Conservation (phyloP, 805 yeast species). For the Nakazawaea ambrosiae region DNA sequence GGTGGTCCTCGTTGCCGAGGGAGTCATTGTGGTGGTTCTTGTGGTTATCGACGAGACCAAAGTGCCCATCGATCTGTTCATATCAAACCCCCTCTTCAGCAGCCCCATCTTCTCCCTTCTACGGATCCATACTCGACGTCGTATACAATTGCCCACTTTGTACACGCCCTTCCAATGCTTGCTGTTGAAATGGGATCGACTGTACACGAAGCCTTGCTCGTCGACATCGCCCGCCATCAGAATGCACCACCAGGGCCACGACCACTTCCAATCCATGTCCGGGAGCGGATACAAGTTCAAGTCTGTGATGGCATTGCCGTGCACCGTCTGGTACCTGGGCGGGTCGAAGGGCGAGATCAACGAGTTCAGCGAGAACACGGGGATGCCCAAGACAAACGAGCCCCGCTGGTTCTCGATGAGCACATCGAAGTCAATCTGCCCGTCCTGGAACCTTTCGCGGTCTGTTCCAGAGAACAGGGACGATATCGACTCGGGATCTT, state of each 20-base stretch:
- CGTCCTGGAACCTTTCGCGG: background rate
- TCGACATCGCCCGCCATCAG: constrained; percentile 50
- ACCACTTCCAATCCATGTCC: constrained; percentile 45
- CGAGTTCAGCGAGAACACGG: constrained; percentile 38
- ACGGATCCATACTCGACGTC: constrained; percentile 46
- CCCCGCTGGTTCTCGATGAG: constrained; percentile 52
- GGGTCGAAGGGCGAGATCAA: constrained; percentile 45
- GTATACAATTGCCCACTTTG: constrained; percentile 39
- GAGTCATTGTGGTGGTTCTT: no score
- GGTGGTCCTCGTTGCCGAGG: no score
- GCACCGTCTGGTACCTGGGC: constrained; percentile 36
- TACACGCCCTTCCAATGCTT: constrained; percentile 45
- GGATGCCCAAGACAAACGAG: constrained; percentile 42
- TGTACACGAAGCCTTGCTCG: constrained; percentile 52
- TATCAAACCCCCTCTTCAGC: no score
- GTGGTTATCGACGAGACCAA: no score
- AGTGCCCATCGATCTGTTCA: no score
- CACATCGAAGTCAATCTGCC: constrained; percentile 26
- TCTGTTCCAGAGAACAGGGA: no score
- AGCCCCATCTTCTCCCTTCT: constrained; percentile 22
- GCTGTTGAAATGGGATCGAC: constrained; percentile 32
- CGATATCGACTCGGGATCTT: background rate
- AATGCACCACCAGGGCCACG: constrained; percentile 49
- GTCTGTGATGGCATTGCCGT: constrained; percentile 29
- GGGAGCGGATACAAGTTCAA: constrained; percentile 36